phyloP scores from a whole-genome alignment of 2,329 filamentous ascomycete genomes.

The Arthroderma sp. region DNA sequence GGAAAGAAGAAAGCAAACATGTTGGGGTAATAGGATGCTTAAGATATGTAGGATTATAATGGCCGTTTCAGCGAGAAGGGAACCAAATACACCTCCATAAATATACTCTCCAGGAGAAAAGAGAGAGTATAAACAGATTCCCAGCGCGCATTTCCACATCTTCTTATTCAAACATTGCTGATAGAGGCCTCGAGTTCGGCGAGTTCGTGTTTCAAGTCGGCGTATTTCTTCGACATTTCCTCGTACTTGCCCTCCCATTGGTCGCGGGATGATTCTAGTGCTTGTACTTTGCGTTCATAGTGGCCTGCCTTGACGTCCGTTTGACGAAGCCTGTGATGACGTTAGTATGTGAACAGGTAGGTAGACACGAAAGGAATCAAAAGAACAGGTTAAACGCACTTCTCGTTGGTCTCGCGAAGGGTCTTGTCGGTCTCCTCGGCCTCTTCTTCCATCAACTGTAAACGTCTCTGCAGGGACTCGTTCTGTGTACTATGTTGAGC shows the following conservation, averaged over 20 bases:
- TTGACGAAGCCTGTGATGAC: constrained; percentile 65
- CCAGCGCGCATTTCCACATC: not conserved
- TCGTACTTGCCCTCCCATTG: constrained; percentile 97
- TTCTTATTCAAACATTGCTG: constrained; percentile 60
- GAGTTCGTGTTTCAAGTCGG: constrained; percentile 71
- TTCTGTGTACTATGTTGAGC: constrained; percentile 75
- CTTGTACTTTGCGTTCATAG: constrained; percentile 98
- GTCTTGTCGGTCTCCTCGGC: constrained; percentile 94
- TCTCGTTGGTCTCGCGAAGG: constrained; percentile 93
- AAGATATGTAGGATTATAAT: too few species aligned
- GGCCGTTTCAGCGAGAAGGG: too few species aligned
- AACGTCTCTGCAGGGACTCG: constrained; percentile 78
- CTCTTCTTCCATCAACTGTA: constrained; percentile 96
- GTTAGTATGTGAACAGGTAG: constrained; percentile 10
- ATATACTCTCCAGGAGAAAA: too few species aligned
- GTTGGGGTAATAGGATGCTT: too few species aligned
- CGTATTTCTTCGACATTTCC: constrained; percentile 88
- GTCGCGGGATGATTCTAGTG: constrained; percentile 80
- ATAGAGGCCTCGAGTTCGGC: constrained; percentile 84
- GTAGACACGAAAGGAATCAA: not conserved
- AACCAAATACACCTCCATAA: too few species aligned
- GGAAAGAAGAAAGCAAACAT: not conserved
- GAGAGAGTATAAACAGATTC: not conserved
- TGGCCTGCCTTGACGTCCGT: constrained; percentile 98
- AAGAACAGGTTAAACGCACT: constrained; percentile 49